These are phyloP conservation scores for Pleurozium schreberi DNA, from an alignment of 225 moss, liverwort and hornwort species.

Conservation along the genomic window DNA sequence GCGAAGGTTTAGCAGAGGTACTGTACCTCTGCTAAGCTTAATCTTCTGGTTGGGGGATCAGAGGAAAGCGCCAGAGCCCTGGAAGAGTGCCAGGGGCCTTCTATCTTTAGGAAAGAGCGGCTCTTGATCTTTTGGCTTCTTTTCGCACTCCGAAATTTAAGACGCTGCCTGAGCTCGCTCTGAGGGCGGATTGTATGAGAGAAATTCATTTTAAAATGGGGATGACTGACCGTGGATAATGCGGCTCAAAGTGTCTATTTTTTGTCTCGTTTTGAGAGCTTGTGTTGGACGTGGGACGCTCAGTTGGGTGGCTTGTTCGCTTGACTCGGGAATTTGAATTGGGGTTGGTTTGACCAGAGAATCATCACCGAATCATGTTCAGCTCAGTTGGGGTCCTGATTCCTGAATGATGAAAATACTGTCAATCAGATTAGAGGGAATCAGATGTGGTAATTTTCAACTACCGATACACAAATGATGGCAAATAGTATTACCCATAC, in stretches of 20 bases:
- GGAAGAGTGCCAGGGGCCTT: not conserved
- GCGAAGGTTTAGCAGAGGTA: not conserved
- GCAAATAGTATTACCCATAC: too few relatives aligned
- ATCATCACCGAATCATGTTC: not conserved
- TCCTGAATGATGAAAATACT: too few relatives aligned
- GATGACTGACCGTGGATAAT: not conserved
- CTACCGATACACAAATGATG: too few relatives aligned
- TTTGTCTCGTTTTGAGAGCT: not conserved
- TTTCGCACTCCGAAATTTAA: not conserved
- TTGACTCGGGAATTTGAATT: not conserved
- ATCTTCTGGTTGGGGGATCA: not conserved
- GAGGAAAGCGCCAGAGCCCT: not conserved
- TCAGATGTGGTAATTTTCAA: not conserved
- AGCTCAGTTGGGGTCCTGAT: not conserved
- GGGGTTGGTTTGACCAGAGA: not conserved
- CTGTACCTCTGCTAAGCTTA: not conserved
- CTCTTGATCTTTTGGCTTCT: not conserved
- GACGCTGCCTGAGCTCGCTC: too few relatives aligned
- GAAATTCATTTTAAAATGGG: not conserved
- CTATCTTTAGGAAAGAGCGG: not conserved
- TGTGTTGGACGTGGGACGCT: not conserved
- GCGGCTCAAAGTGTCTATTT: not conserved
- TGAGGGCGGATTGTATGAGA: too few relatives aligned
- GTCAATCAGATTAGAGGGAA: not conserved
- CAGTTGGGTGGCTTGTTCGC: too few relatives aligned